Conservation (phyloP, 169 alveolate species). For the Theileria luwenshuni region DNA sequence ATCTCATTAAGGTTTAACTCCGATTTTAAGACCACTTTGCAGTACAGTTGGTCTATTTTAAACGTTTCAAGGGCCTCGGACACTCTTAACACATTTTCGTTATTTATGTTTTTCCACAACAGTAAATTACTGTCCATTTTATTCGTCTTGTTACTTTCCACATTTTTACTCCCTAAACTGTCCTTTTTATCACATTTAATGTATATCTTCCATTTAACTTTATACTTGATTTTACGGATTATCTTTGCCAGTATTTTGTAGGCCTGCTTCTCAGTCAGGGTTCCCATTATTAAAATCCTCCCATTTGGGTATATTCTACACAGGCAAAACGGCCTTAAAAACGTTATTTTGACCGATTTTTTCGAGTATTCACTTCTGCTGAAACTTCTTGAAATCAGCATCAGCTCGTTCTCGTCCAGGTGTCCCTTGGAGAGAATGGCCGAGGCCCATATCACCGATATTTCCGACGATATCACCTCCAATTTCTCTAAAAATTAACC, state of each 20-base stretch:
- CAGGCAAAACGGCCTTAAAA: slow-evolving; percentile 37
- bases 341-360: slow-evolving; percentile 30
- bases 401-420: slow-evolving; percentile 43
- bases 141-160: background rate
- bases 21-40: slow-evolving; percentile 39
- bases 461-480: slow-evolving; percentile 29
- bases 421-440: slow-evolving; percentile 34
- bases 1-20: slow-evolving; percentile 29
- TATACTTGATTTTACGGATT: slow-evolving; percentile 38
- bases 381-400: slow-evolving; percentile 57
- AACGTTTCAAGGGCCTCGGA: slow-evolving; percentile 31
- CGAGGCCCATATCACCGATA: slow-evolving; percentile 64
- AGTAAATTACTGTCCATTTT: slow-evolving; percentile 50
- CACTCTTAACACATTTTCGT: slow-evolving; percentile 39
- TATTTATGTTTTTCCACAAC: slow-evolving; percentile 35
- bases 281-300: slow-evolving; percentile 52
- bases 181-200: background rate
- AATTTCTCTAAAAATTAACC: background rate
- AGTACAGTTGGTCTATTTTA: slow-evolving; percentile 54
- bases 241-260: slow-evolving; percentile 28
- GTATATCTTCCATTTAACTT: slow-evolving; percentile 57
- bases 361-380: slow-evolving; percentile 50
- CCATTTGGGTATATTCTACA: slow-evolving; percentile 66
- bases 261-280: slow-evolving; percentile 53
- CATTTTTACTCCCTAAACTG: background rate